phyloP scores from a whole-genome alignment of 148 eudicot species.

The Nyssa sinensis region DNA sequence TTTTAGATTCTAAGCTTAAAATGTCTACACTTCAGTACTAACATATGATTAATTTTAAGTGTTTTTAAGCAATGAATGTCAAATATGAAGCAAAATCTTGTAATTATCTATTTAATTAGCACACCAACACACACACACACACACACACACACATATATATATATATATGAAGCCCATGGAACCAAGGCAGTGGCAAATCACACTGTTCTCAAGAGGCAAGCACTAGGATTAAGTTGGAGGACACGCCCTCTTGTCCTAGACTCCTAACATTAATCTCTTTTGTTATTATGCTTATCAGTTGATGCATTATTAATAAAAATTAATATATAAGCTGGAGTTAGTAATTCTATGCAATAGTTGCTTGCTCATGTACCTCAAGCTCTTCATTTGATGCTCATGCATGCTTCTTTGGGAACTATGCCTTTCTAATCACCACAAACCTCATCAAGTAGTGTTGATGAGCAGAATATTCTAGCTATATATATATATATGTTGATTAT shows the following conservation, averaged over 20 bases:
- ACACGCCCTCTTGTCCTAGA: constrained; percentile 30
- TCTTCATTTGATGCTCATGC: constrained; percentile 40
- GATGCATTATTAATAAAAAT: background rate
- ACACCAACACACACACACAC: too few species aligned
- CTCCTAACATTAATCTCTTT: background rate
- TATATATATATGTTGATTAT: background rate
- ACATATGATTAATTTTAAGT: too few species aligned
- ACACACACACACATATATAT: too few species aligned
- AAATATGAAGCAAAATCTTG: background rate
- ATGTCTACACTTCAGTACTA: too few species aligned
- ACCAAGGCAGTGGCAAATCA: constrained; percentile 7
- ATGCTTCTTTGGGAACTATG: constrained; percentile 13
- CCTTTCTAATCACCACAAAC: background rate
- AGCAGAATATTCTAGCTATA: background rate
- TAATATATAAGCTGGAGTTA: constrained; percentile 4
- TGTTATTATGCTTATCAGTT: background rate
- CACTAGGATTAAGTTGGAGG: constrained; percentile 11
- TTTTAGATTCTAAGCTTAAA: too few species aligned
- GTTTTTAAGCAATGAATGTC: too few species aligned
- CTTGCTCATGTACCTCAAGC: constrained; percentile 28
- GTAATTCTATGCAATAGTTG: constrained; percentile 33
- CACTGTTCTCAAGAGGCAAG: constrained; percentile 25
- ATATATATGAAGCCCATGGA: constrained; percentile 8
- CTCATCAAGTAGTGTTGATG: background rate
- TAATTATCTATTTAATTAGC: background rate